Evolutionary conservation across 2,329 filamentous ascomycete genomes (phyloP), one percentile per base, ranked within the genome.

Genomic region (Hortaea sp.): DNA sequence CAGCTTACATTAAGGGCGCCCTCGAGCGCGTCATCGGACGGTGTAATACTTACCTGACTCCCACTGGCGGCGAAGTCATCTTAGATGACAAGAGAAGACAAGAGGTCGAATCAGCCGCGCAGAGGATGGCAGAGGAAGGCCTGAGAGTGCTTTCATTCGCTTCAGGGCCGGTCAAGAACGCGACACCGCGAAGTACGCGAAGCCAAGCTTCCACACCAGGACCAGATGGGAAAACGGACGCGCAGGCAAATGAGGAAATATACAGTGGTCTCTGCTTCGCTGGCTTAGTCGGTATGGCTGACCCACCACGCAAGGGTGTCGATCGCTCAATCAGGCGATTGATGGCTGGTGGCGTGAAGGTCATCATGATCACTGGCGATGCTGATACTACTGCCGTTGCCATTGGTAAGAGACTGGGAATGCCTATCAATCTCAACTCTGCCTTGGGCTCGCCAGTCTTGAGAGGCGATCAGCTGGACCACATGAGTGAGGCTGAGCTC

Each of bases 301-400:
- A 98, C 63, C 92, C 92, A 4, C 92, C 92, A 2, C 77, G 92
- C 42, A 87, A 88, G 54, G 88, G 88, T 39, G 92, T 98, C 6
- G 85, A 88, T 55, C 82, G 84, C 52, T 88, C 90, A 5, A 95
- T 98, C 55, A 78, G 87, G 55, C 83, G 85, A 51, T 72, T 98
- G 46, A 90, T 97, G 83, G 81, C 88, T 42, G 92, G 92, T 45
- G 90, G 90, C 35, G 92, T 98, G 52, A 92, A 88, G 65, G 87
- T 98, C 41, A 94, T 98, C 57, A 98, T 98, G 92, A 97, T 98
- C 55, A 98, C 92, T 7, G 92, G 92, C 48, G 92, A 98, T 65
- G 88, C 92, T 11, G 88, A 97, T 64, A 88, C 88, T 1, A 98
- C 92, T 2, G 92, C 92, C 2, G 75, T 95, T 40, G 92, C 92